These are phyloP conservation scores for Myxozyma melibiosi DNA, from an alignment of 805 yeast genomes.

Conservation along the genomic window DNA sequence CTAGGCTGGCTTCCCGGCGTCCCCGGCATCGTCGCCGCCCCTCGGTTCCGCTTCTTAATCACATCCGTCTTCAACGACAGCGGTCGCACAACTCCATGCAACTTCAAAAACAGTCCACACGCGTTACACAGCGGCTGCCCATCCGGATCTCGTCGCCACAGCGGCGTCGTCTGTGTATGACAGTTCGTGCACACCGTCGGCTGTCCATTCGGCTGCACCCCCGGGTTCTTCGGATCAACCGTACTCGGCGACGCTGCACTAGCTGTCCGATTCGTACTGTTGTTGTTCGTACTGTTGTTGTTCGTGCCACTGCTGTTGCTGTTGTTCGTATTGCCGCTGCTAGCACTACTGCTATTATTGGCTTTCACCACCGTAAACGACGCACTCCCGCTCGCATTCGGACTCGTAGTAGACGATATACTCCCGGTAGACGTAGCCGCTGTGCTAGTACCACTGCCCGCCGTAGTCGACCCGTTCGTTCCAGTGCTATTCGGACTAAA, in stretches of 20 bases:
- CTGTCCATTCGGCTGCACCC: conserved; percentile 20
- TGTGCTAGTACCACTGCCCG: conserved; percentile 8
- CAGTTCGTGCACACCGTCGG: conserved; percentile 57
- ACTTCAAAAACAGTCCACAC: conserved; percentile 87
- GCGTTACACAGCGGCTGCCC: conserved; percentile 96
- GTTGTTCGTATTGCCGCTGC: not conserved
- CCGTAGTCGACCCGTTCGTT: conserved; percentile 4
- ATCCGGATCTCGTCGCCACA: conserved; percentile 91
- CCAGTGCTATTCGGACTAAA: conserved; percentile 24
- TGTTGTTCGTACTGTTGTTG: not conserved
- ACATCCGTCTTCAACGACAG: conserved; percentile 88
- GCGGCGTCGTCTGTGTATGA: conserved; percentile 86
- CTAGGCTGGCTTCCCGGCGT: conserved; percentile 4
- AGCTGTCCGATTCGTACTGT: not conserved
- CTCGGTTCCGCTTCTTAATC: conserved; percentile 85
- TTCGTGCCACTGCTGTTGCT: not conserved
- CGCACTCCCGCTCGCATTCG: conserved; percentile 7
- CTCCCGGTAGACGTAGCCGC: conserved; percentile 16
- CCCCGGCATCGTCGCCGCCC: conserved; percentile 37
- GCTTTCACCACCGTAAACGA: not conserved
- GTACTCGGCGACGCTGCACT: conserved; percentile 4
- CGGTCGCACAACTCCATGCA: conserved; percentile 96
- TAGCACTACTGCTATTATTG: not conserved
- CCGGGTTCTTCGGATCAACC: conserved; percentile 23
- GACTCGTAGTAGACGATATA: conserved; percentile 17